These are phyloP conservation scores for Buddleja alternifolia DNA, from an alignment of 257 asterid genomes.

Conservation along the genomic window DNA sequence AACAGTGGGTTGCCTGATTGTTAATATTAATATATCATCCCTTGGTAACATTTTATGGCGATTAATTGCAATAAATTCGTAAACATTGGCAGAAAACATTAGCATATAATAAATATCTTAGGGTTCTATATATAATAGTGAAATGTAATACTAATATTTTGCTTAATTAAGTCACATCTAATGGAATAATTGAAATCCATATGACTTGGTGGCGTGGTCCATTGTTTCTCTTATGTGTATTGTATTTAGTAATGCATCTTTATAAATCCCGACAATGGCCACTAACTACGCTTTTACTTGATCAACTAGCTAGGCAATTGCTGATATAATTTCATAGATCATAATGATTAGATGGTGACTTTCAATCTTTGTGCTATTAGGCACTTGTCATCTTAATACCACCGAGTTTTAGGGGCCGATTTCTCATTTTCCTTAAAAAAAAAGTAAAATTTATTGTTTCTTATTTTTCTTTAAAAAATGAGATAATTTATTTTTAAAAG, in stretches of 20 bases:
- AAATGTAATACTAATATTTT: too few species aligned
- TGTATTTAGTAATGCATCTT: not conserved
- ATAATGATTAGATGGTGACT: slow-evolving; percentile 32
- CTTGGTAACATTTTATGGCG: not conserved
- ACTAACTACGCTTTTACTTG: slow-evolving; percentile 15
- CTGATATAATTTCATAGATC: slow-evolving; percentile 28
- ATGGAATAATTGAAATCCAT: not conserved
- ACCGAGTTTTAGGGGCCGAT: too few species aligned
- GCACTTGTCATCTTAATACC: too few species aligned
- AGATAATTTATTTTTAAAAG: too few species aligned
- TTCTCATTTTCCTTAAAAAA: too few species aligned
- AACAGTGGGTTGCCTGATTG: not conserved
- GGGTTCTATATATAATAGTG: too few species aligned
- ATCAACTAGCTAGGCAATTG: slow-evolving; percentile 3
- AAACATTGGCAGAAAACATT: too few species aligned
- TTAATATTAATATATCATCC: slow-evolving; percentile 4
- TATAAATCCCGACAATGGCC: slow-evolving; percentile 35
- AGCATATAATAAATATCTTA: too few species aligned
- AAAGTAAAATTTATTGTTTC: too few species aligned
- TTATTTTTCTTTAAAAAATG: too few species aligned
- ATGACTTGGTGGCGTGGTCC: slow-evolving; percentile 18
- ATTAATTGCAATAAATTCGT: not conserved
- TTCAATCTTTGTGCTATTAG: slow-evolving; percentile 18
- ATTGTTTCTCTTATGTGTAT: slow-evolving; percentile 8
- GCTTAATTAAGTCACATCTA: too few species aligned